phyloP scores from a whole-genome alignment of 177 flowering plant species.

The Vitis hybrid region DNA sequence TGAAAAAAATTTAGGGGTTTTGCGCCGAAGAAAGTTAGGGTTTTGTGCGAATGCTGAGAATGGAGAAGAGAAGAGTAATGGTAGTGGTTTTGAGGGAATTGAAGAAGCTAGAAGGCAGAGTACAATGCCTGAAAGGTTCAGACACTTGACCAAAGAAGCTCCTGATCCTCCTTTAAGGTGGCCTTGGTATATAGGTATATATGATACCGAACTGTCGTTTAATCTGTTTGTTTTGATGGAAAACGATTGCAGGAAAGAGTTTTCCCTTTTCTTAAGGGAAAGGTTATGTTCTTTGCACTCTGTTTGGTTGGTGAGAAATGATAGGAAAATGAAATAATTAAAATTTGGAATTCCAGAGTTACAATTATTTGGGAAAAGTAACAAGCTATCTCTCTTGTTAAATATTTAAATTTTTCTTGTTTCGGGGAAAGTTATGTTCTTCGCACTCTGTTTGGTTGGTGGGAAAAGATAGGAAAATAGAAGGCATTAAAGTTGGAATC shows the following conservation, averaged over 20 bases:
- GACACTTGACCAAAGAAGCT: slow-evolving; percentile 70
- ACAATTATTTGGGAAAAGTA: no score
- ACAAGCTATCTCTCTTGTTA: no score
- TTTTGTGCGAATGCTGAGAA: slow-evolving; percentile 26
- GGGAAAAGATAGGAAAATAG: no score
- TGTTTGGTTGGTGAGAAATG: slow-evolving; percentile 6
- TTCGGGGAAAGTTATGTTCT: no score
- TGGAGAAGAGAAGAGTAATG: slow-evolving; percentile 25
- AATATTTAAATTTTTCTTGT: no score
- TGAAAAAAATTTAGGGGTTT: slow-evolving; percentile 13
- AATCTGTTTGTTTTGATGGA: background rate
- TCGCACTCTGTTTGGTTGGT: no score
- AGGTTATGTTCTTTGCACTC: background rate
- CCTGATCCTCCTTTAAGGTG: slow-evolving; percentile 74
- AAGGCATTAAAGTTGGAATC: no score
- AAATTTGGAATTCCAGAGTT: no score
- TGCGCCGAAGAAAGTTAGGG: slow-evolving; percentile 16
- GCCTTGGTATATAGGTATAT: slow-evolving; percentile 80
- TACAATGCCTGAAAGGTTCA: slow-evolving; percentile 72
- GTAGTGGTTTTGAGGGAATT: slow-evolving; percentile 34
- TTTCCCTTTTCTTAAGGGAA: no score
- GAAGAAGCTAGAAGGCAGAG: slow-evolving; percentile 59
- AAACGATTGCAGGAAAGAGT: no score
- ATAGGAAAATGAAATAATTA: no score
- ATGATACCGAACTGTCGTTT: background rate